Conservation (phyloP, 768 basidiomycete genomes). For the Termitomyces sp. region DNA sequence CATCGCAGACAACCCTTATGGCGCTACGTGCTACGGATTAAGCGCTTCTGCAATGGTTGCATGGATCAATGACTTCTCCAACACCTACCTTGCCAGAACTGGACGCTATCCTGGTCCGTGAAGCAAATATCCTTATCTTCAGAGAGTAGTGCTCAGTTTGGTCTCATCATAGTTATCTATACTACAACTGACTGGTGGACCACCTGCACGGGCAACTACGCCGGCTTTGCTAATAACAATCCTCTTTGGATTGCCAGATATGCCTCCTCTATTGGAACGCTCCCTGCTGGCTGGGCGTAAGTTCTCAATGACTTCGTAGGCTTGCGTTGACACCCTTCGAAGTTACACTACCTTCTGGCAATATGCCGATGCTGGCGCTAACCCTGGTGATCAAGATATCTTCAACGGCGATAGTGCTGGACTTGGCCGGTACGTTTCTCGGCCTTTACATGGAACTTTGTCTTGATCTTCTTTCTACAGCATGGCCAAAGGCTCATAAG, state of each 20-base stretch:
- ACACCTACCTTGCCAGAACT: conserved; percentile 46
- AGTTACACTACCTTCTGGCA: conserved; percentile 57
- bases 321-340: not conserved
- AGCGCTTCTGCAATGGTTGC: conserved; percentile 50
- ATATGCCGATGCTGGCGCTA: conserved; percentile 46
- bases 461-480: not conserved
- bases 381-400: conserved; percentile 51
- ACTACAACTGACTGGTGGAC: conserved; percentile 66
- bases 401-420: conserved; percentile 49
- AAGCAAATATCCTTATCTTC: not conserved
- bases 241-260: conserved; percentile 61
- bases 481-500: conserved; percentile 10
- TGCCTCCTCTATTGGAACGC: conserved; percentile 39
- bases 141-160: not conserved
- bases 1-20: conserved; percentile 42
- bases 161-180: conserved; percentile 41
- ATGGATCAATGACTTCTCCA: conserved; percentile 58
- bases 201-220: conserved; percentile 56
- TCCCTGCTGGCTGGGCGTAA: conserved; percentile 55
- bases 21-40: conserved; percentile 49
- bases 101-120: conserved; percentile 36
- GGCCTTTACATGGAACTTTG: too few species aligned
- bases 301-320: conserved; percentile 6
- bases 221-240: conserved; percentile 40
- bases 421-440: conserved; percentile 28